Base-by-base conservation (phyloP, 805 yeast genomes). In the Candida andamanensis region DNA sequence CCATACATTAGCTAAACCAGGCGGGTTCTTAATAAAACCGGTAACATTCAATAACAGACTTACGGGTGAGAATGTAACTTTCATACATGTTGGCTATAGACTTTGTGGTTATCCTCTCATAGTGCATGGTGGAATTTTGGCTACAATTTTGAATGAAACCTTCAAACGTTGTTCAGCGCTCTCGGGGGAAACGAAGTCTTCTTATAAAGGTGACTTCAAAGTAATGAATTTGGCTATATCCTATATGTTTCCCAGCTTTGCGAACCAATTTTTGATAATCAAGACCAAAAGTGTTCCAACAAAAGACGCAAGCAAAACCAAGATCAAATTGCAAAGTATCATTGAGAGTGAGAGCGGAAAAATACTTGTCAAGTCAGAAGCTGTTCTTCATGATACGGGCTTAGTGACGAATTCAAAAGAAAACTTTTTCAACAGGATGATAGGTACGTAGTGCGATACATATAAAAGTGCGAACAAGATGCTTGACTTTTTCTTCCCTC, bases 41-140 rank as follows among this genome's bases (percentile, higher is more conserved):
- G 61, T 77, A 16, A 67, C 83, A 10, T 84, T 81, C 46, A 74
- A 73, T 41, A 74, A 80, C 37, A 60, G 69, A 2, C 54, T 61
- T 10, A 70, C 74, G 1, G 67, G 69, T 32, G 82, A 83, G 43
- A 70, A 80, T 0, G 67, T 83, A 1, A 72, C 85, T 0, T 68
- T 86, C 5, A 65, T 85, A 16, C 94, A 85, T 50, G 67, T 82
- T 32, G 96, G 97, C 0, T 76, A 80, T 49, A 72, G 72, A 39
- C 55, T 87, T 14, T 78, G 90, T 26, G 97, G 97, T 1, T 87
- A 81, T 51, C 97, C 96, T 2, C 80, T 85, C 45, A 58, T 89
- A 13, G 72, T 85, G 3, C 97, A 87, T 51, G 97, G 97, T 3
- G 97, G 97, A 0, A 74, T 89, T 17, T 52, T 87, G 18, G 94